Evolutionary conservation across 768 basidiomycete genomes (phyloP), one percentile per base, ranked within the genome.

Genomic region (Leccinum subtestaceum): DNA sequence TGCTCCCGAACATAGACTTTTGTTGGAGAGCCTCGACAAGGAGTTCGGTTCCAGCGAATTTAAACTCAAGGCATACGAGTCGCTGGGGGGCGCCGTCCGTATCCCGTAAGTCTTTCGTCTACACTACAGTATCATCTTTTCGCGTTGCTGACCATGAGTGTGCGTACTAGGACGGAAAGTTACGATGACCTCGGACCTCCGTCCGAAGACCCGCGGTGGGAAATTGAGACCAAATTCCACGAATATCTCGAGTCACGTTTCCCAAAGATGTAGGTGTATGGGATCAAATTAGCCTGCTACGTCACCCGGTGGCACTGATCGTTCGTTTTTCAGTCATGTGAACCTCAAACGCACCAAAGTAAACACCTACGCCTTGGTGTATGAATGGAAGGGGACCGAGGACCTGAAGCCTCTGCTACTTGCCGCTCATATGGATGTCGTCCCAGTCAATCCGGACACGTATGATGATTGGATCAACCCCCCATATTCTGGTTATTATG

Each of bases 101-200:
- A 71, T 78, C 17, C 72, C 72, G 68, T 74, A 52, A 55, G 62
- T 31, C 25, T 31, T 36, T 25, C 36, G 25, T 53, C 2, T 40
- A 40, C 38, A 7, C 10, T n/a, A 11, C 9, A 13, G 0, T 15
- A 9, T 32, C 25, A 29, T 31, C 31, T 17, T 34, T n/a, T 3
- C 15, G 21, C 3, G 5, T 43, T 53, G 17, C 51, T 66, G 49
- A 47, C 23, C 15, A 6, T 17, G n/a, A 5, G n/a, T 19, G 12
- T 50, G 43, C 15, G n/a, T 38, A 23, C 48, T 23, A 85, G 83
- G 17, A 85, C 84, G 10, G 81, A 84, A 65, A 79, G 78, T 4
- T 84, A 72, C 59, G 83, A 85, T 60, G 73, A 75, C 57, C 77
- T 84, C 72, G 78, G 75, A 10, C 71, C 75, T 9, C 72, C 83